Base-by-base conservation (phyloP, 352 stramenopile genomes). In the Globisporangium rhizosaccharum region DNA sequence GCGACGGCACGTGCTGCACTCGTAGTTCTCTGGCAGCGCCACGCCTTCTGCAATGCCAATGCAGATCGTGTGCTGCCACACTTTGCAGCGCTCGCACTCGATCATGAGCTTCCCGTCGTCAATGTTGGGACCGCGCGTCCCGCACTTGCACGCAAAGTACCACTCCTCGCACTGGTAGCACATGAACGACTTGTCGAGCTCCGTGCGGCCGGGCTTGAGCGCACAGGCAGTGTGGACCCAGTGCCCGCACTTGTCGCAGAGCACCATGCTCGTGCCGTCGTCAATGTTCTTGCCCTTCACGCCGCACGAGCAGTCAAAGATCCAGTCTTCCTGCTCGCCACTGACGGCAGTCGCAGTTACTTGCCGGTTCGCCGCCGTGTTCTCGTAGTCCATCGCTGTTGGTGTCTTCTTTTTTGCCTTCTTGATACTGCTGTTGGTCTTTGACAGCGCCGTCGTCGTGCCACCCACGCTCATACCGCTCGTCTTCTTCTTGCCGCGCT, bases 41-140 rank as follows among this genome's bases (percentile, higher is more conserved):
- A 73, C 66, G 0, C 61, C 70, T 49, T 87, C 75, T 2, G 67
- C 66, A n/a, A 92, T 79, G 0, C 72, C 70, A 3, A 74, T 79
- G 51, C 85, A 94, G 28, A 63, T 42, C 0, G 82, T 90, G 51
- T 94, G 85, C 51, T 90, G 76, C 85, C 85, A 94, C 7, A 71
- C 85, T 46, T 82, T 69, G 57, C 79, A 89, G 39, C 53, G 63
- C 45, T 87, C 79, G 41, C 79, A 89, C 58, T 84, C 71, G 45
- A 89, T 80, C 79, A 89, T 88, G 37, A 67, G 72, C 10, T 63
- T 71, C 45, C 79, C 79, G 46, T 88, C 79, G 57, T 88, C 79
- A 47, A 76, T 80, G 53, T 87, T 84, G 23, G 78, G 71, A 42
- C 79, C 63, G 41, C 63, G 71, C 14, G 76, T 47, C 20, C 78